Base-by-base conservation (phyloP, 73 alveolate species). In the Strombidium stylifer region DNA sequence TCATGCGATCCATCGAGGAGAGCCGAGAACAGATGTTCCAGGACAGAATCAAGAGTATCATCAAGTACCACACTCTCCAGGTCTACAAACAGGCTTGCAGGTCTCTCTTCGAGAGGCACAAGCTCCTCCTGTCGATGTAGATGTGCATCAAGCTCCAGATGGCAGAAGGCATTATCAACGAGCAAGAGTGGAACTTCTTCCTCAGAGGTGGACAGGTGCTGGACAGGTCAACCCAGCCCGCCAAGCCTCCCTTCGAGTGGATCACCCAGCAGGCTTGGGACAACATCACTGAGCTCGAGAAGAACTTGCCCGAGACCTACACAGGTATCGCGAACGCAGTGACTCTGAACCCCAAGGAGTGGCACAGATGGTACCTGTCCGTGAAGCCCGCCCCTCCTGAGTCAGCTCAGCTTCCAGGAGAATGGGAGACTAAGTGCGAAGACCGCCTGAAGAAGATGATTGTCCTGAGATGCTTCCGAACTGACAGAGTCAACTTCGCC, bases 381-480 rank as follows among this genome's bases (percentile, higher is more conserved):
- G 76, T 96, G 3, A 94, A 87, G 42, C 42, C 42, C 42, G 42
- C 44, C 41, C 83, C 24, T 93, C 99, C 99, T 11, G 99, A 97
- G 84, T 80, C 59, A 26, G 88, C 89, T 23, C 82, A 84, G 55
- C 81, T 97, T 46, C 99, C 99, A 6, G 99, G 99, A 21, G 99
- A 97, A 82, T 97, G 99, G 99, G 99, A 97, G 52, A 90, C 94
- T 31, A 96, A 96, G 72, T 91, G 98, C 66, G 94, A 91, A 57
- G 97, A 87, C 81, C 18, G 58, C 54, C 91, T 87, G 54, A 79
- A 94, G 95, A 92, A 93, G 73, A 89, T 96, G 95, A 94, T 95
- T 54, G 82, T 96, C 24, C 90, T 97, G 7, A 91, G 98, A 57
- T 96, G 98, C 73, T 69, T 97, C 56, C 87, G 99, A 66, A 99